phyloP scores from a whole-genome alignment of 2,329 filamentous ascomycete genomes.

The Scedosporium minutisporum region DNA sequence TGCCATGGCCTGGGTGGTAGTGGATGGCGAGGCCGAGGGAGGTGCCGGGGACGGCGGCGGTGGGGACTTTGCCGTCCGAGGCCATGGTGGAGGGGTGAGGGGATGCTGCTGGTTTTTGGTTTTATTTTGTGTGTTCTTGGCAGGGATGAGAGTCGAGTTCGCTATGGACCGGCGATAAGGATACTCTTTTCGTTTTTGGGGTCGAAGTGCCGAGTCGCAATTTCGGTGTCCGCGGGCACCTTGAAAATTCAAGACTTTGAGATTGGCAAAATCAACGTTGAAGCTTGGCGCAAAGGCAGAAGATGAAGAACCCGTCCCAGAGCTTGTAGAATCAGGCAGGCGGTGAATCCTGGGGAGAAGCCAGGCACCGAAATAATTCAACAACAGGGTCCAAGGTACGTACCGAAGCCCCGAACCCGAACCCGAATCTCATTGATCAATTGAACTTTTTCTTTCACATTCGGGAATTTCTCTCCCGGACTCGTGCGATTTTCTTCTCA shows the following conservation, averaged over 20 bases:
- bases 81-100: slow-evolving; percentile 17
- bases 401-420: background rate
- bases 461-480: slow-evolving; percentile 7
- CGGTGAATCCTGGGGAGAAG: background rate
- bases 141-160: background rate
- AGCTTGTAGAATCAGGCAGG: background rate
- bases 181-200: background rate
- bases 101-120: background rate
- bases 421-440: background rate
- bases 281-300: background rate
- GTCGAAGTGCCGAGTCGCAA: background rate
- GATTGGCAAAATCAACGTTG: background rate
- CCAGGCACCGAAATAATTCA: background rate
- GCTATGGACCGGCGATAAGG: background rate
- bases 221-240: background rate
- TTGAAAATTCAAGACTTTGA: background rate
- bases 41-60: slow-evolving; percentile 74
- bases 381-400: background rate
- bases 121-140: background rate
- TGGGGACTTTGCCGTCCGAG: slow-evolving; percentile 19
- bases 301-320: background rate
- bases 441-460: background rate
- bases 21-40: slow-evolving; percentile 58
- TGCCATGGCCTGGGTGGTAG: slow-evolving; percentile 70
- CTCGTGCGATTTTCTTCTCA: slow-evolving; percentile 8